phyloP scores from a whole-genome alignment of 768 basidiomycete genomes.

The Roridomyces roridus region DNA sequence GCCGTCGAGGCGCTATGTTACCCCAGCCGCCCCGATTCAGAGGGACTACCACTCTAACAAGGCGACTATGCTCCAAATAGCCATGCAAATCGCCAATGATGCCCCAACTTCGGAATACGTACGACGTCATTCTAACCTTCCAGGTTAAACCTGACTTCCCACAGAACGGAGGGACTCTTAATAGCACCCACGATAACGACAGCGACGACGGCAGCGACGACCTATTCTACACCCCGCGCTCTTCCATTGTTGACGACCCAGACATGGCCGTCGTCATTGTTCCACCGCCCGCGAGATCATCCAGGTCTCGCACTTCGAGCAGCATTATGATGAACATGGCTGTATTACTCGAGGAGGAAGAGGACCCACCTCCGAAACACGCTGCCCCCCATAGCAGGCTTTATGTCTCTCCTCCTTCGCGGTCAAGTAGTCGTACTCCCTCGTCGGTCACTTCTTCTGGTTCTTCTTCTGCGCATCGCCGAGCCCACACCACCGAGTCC shows the following conservation, averaged over 20 bases:
- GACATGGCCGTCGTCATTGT: conserved; percentile 23
- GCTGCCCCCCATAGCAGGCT: conserved; percentile 11
- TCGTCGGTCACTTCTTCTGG: background rate
- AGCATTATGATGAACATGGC: conserved; percentile 60
- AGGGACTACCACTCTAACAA: conserved; percentile 60
- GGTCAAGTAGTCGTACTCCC: background rate
- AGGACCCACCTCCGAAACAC: conserved; percentile 34
- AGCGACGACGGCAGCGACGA: conserved; percentile 47
- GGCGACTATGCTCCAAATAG: conserved; percentile 56
- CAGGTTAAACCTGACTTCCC: conserved; percentile 19
- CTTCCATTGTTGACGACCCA: conserved; percentile 45
- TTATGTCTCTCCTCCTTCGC: background rate
- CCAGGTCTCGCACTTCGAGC: conserved; percentile 32
- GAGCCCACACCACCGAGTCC: conserved; percentile 23
- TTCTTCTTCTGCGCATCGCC: conserved; percentile 7
- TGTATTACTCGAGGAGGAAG: conserved; percentile 59
- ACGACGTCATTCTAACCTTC: conserved; percentile 21
- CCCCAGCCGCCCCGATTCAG: conserved; percentile 44
- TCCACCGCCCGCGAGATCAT: conserved; percentile 30
- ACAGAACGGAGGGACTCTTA: conserved; percentile 26
- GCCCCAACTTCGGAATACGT: background rate
- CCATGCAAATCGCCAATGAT: conserved; percentile 20
- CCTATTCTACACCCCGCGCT: conserved; percentile 68
- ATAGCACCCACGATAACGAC: conserved; percentile 21
- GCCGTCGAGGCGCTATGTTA: conserved; percentile 68